A percentile compares a stretch with the other conserved stretches of the same genome.
Evolutionary conservation across 2,329 filamentous ascomycete species (phyloP).

Genomic region (Rhynchosporium agropyri): DNA sequence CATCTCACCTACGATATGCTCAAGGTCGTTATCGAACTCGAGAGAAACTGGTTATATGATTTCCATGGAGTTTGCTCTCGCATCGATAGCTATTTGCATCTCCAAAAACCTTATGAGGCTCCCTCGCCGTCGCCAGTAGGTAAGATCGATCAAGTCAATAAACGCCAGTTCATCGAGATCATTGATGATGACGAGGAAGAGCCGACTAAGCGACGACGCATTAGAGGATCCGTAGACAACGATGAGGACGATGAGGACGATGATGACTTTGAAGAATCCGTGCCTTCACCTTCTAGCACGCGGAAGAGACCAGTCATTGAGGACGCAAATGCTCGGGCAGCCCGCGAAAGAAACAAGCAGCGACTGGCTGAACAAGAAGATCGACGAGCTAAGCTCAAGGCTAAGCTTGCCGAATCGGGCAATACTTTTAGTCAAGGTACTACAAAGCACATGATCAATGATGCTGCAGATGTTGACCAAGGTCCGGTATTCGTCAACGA

Average conservation of each 20-base stretch:
- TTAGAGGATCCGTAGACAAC: background rate
- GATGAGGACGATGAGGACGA: conserved; percentile 4
- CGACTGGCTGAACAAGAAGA: conserved; percentile 57
- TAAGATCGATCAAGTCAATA: background rate
- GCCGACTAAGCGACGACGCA: conserved; percentile 15
- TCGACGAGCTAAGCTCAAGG: conserved; percentile 52
- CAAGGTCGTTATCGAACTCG: background rate
- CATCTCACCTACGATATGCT: background rate
- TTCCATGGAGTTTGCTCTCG: conserved; percentile 27
- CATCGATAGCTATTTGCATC: conserved; percentile 20
- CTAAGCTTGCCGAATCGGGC: conserved; percentile 49
- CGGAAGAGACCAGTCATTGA: conserved; percentile 49
- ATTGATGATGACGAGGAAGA: conserved; percentile 33
- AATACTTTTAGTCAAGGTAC: conserved; percentile 49
- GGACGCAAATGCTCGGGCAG: conserved; percentile 49
- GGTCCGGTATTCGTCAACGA: conserved; percentile 66
- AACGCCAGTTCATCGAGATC: background rate
- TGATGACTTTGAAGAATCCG: conserved; percentile 19
- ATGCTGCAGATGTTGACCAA: conserved; percentile 61
- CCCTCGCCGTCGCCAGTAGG: background rate
- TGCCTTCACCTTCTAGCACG: conserved; percentile 32
- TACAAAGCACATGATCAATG: conserved; percentile 64
- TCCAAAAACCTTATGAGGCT: background rate
- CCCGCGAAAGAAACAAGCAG: conserved; percentile 58
- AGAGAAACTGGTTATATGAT: conserved; percentile 14